A percentile compares a stretch with the other conserved stretches of the same genome.
These are phyloP conservation scores for Ganoderma sp. DNA, from an alignment of 1,284 basidiomycete species.

Conservation along the genomic window DNA sequence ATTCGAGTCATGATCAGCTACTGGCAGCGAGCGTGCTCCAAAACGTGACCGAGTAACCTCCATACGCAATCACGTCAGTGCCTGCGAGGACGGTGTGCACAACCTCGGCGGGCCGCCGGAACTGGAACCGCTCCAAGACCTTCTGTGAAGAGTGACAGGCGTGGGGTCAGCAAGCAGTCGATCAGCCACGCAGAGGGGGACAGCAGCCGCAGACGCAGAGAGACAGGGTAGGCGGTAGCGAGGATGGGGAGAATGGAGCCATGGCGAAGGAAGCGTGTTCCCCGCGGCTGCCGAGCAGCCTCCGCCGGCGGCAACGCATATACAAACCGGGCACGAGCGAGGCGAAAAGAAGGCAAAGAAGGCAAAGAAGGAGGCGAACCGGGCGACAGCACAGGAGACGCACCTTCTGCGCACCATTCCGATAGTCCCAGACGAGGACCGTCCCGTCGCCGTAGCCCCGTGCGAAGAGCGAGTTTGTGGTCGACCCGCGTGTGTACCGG, in stretches of 20 bases:
- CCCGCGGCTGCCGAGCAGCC: not conserved
- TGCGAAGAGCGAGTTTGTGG: conserved; percentile 48
- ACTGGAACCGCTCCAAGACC: conserved; percentile 41
- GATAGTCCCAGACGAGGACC: conserved; percentile 57
- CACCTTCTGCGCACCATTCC: conserved; percentile 49
- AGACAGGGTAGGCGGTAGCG: conserved; percentile 12
- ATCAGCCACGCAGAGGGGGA: conserved; percentile 2
- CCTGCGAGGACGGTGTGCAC: conserved; percentile 51
- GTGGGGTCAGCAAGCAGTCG: conserved; percentile 23
- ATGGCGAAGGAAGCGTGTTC: conserved; percentile 10
- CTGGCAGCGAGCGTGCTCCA: conserved; percentile 34
- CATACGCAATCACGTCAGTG: conserved; percentile 49
- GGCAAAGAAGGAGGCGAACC: conserved; percentile 1
- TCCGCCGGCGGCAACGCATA: conserved; percentile 11
- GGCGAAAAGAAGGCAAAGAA: conserved; percentile 16
- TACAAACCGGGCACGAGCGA: not conserved
- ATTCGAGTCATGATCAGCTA: conserved; percentile 3
- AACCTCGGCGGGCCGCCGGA: conserved; percentile 44
- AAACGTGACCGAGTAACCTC: conserved; percentile 48
- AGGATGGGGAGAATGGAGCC: conserved; percentile 9
- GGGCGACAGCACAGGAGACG: conserved; percentile 18
- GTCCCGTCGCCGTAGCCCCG: conserved; percentile 52
- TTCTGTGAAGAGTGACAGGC: conserved; percentile 40
- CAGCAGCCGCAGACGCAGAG: not conserved
- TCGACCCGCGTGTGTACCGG: conserved; percentile 39